Base-by-base conservation (phyloP, 2,329 filamentous ascomycete species). In the Penicillium occitanis region DNA sequence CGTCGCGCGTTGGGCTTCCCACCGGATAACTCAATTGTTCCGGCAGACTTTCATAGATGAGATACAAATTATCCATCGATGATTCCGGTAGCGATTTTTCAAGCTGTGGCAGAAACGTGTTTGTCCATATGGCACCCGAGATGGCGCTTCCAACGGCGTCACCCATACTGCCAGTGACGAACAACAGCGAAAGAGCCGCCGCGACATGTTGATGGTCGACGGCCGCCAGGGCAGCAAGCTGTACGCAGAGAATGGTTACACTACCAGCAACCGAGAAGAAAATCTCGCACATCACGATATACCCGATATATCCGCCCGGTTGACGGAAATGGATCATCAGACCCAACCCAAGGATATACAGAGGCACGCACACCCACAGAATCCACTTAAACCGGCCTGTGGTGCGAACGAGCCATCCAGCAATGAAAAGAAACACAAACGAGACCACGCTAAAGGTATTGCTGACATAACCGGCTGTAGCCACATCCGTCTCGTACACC, bases 221-320 rank as follows among this genome's bases (percentile, higher is more conserved):
- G 2, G 80, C 82, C 0, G 83, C 80, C 78, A 86, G 83, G 62
- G 81, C 79, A 6, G 83, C 83, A 72, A 87, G 81, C 71, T 87
- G 81, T 53, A 83, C 78, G 65, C 79, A 79, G 57, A 86, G 82
- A 59, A 83, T 78, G 1, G 86, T 75, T 5, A 79, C 80, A 25
- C 83, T 84, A 5, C 82, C 83, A 2, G 80, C 80, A 37, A 86
- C 79, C 0, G 84, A 81, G 63, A 86, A 82, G 71, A 86, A 81
- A 64, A 87, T 80, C 70, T 86, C 83, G 65, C 81, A 83, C 80
- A 86, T 82, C 73, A 85, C 71, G 22, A 86, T 75, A 68, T 82
- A 84, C 7, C 82, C 82, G 33, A 86, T 76, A 50, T 76, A 74
- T 33, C 75, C 73, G 44, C 78, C 74, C 0, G 82, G 79, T 51